A percentile compares a stretch with the other conserved stretches of the same genome.
Evolutionary conservation across 2,329 filamentous ascomycete genomes (phyloP).

Genomic region (Xylariomycetidae sp.): DNA sequence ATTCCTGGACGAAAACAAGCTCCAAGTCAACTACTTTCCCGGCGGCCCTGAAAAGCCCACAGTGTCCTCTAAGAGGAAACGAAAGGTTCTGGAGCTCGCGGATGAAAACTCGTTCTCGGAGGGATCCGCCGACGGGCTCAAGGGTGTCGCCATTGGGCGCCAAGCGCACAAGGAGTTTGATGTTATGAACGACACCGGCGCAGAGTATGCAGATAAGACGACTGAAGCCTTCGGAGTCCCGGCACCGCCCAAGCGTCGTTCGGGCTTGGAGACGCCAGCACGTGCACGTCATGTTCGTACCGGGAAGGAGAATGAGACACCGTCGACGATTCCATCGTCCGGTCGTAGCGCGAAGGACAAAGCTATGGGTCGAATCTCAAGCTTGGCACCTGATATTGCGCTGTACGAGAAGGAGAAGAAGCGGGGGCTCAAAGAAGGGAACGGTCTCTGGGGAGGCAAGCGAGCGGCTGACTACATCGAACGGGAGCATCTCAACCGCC

Average conservation of each 20-base stretch:
- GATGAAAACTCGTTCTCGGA: constrained; percentile 44
- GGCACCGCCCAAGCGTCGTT: constrained; percentile 22
- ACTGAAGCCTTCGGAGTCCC: constrained; percentile 28
- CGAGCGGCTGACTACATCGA: constrained; percentile 55
- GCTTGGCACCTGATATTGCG: constrained; percentile 75
- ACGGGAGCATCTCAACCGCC: constrained; percentile 34
- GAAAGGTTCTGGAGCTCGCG: constrained; percentile 42
- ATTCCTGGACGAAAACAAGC: constrained; percentile 58
- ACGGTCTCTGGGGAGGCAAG: constrained; percentile 55
- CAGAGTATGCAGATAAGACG: constrained; percentile 28
- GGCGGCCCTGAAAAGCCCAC: constrained; percentile 48
- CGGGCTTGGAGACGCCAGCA: constrained; percentile 46
- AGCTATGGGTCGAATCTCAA: constrained; percentile 70
- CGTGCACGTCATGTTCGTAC: constrained; percentile 43
- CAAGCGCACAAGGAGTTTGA: constrained; percentile 35
- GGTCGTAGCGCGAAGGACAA: constrained; percentile 85
- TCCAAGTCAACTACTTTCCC: constrained; percentile 63
- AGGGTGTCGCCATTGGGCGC: constrained; percentile 38
- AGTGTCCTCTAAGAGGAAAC: constrained; percentile 39
- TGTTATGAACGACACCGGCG: constrained; percentile 38
- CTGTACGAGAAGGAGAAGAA: constrained; percentile 93
- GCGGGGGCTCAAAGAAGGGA: constrained; percentile 47
- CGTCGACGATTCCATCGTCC: constrained; percentile 58
- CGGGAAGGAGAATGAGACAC: constrained; percentile 80
- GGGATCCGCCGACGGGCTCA: constrained; percentile 41